phyloP scores from a whole-genome alignment of 257 asterid species.

The Solanum piurae region DNA sequence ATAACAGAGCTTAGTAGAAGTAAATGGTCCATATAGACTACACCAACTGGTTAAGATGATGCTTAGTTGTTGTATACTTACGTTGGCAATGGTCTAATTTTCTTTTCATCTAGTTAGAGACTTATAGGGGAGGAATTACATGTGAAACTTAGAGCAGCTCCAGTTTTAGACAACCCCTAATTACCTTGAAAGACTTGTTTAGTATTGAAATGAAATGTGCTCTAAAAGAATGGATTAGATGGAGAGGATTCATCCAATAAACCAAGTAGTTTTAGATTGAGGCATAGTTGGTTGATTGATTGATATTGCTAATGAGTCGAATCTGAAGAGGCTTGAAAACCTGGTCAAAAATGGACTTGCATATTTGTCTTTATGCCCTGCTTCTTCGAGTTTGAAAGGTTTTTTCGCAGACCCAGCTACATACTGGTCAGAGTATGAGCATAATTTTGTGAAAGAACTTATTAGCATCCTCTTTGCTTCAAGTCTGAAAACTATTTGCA shows the following conservation, averaged over 20 bases:
- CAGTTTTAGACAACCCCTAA: background rate
- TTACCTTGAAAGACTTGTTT: background rate
- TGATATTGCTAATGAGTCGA: background rate
- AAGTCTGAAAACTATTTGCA: background rate
- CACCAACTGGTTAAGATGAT: background rate
- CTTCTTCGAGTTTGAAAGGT: background rate
- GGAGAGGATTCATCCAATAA: background rate
- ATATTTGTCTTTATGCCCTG: background rate
- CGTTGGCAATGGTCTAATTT: background rate
- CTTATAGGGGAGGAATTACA: background rate
- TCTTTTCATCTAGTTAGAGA: background rate
- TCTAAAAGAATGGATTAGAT: background rate
- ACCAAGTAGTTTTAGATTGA: background rate
- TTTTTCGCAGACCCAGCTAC: background rate
- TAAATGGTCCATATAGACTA: background rate
- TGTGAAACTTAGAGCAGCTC: background rate
- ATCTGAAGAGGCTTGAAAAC: background rate
- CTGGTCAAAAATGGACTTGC: background rate
- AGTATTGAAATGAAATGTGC: background rate
- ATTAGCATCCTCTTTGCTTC: background rate
- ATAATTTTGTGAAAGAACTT: background rate
- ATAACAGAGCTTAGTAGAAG: background rate
- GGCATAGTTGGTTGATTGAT: background rate
- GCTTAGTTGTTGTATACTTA: background rate
- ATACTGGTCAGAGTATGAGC: background rate